A percentile compares a stretch with the other conserved stretches of the same genome.
Evolutionary conservation across 192 early-diverging fungal genomes (phyloP).

Genomic region (Irineochytrium annulatum): DNA sequence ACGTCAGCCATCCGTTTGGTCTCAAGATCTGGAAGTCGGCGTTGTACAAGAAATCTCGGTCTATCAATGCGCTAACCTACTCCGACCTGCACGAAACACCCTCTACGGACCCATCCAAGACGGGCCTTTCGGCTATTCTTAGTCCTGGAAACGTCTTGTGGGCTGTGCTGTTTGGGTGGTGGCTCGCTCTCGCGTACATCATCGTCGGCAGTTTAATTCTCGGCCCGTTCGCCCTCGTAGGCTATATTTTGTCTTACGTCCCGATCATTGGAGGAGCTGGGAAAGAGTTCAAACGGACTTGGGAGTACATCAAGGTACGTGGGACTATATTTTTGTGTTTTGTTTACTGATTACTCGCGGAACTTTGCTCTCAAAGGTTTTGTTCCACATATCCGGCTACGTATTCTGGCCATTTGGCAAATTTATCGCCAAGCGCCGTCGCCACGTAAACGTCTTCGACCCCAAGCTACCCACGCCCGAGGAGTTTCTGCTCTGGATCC

Average conservation of each 20-base stretch:
- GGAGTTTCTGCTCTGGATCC: too few species aligned
- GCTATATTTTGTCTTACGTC: too few species aligned
- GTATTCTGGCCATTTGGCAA: conserved; percentile 97
- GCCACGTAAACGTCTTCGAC: neutral
- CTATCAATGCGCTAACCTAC: conserved; percentile 75
- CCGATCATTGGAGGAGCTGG: too few species aligned
- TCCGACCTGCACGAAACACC: conserved; percentile 69
- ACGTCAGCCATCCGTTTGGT: conserved; percentile 80
- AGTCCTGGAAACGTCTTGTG: conserved; percentile 85
- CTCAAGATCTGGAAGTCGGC: conserved; percentile 95
- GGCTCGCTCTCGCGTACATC: conserved; percentile 67
- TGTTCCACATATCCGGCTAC: conserved; percentile 76
- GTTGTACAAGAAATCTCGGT: conserved; percentile 91
- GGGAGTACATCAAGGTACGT: too few species aligned
- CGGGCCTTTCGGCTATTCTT: conserved; percentile 50
- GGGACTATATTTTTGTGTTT: conserved; percentile 25
- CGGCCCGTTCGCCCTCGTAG: conserved; percentile 38
- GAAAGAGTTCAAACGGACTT: too few species aligned
- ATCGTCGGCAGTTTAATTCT: conserved; percentile 57
- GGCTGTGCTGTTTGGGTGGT: conserved; percentile 86
- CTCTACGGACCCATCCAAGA: conserved; percentile 53
- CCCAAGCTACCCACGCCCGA: neutral
- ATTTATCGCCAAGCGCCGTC: conserved; percentile 70
- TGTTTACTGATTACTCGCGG: neutral
- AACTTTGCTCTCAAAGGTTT: conserved; percentile 42